Base-by-base conservation (phyloP, 2,329 filamentous ascomycete species). In the Coniochaeta hoffmannii region DNA sequence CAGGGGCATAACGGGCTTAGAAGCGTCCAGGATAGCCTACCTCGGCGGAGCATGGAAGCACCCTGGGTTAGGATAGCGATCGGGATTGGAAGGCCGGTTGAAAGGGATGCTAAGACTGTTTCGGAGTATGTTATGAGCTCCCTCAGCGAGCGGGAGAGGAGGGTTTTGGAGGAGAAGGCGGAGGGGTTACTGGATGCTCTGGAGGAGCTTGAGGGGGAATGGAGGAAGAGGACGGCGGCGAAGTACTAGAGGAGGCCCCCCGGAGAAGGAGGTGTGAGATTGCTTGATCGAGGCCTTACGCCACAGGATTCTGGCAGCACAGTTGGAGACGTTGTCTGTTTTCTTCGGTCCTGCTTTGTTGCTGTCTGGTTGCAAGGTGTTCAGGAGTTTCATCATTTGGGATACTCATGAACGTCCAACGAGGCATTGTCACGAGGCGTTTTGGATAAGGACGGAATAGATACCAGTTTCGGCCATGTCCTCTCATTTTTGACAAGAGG, bases 41-140 rank as follows among this genome's bases (percentile, higher is more conserved):
- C 66, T 1, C 70, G 71, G 7, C 63, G 61, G 0, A 69, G 73
- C 11, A 79, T 73, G 51, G 67, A 70, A 2, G 65, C 61, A 0
- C 70, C 72, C 14, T 81, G 75, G 73, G 78, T 67, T 60, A 77
- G 89, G 56, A 82, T 97, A 52, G 86, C 88, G 0, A 74, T 97
- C 11, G 94, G 94, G 0, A 96, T 97, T 71, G 92, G 90, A 15
- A 76, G 94, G 46, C 93, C 93, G 0, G 75, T 73, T 46, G 86
- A 80, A 59, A 78, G 91, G 59, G 85, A 90, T 51, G 74, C 77
- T 19, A 72, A 74, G 36, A 82, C 81, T 1, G 91, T 97, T 8
- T 82, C 86, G 44, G 74, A 82, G 22, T 96, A 93, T 73, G 92
- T 97, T 44, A 72, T 97, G 62, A 77, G 77, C 56, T 82, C 83